Conservation (phyloP, 2,329 filamentous ascomycete species). For the Escovopsis sp. region DNA sequence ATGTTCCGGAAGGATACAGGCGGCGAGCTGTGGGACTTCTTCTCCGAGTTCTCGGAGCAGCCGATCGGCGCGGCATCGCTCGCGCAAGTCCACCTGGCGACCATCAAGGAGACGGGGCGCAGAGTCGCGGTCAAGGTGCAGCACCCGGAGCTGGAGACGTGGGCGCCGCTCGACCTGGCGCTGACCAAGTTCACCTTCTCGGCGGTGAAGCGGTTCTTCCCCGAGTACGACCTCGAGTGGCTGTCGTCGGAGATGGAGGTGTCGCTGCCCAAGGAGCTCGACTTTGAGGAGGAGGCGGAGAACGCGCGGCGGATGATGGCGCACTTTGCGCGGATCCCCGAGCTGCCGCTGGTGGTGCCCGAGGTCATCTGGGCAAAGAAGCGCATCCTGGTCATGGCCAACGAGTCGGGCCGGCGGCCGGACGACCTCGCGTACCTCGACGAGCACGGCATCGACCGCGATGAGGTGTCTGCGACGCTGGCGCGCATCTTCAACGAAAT, state of each 20-base stretch:
- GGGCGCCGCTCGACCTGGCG: slow-evolving; percentile 74
- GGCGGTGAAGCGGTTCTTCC: slow-evolving; percentile 83
- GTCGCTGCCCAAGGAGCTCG: slow-evolving; percentile 79
- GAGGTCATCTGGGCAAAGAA: slow-evolving; percentile 79
- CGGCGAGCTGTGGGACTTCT: slow-evolving; percentile 62
- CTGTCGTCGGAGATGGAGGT: slow-evolving; percentile 83
- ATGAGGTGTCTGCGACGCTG: slow-evolving; percentile 85
- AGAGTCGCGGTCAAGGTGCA: slow-evolving; percentile 94
- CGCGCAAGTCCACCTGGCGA: slow-evolving; percentile 86
- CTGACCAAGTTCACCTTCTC: slow-evolving; percentile 82
- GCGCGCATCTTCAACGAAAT: slow-evolving; percentile 97
- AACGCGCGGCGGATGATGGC: slow-evolving; percentile 69
- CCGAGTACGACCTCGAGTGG: slow-evolving; percentile 96
- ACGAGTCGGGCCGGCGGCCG: slow-evolving; percentile 68
- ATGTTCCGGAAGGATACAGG: slow-evolving; percentile 84
- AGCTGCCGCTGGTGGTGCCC: slow-evolving; percentile 76
- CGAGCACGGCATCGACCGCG: slow-evolving; percentile 72
- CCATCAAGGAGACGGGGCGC: slow-evolving; percentile 64
- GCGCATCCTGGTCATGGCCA: slow-evolving; percentile 90
- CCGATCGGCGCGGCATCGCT: slow-evolving; percentile 90
- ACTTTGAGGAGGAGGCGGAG: slow-evolving; percentile 72
- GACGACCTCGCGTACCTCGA: slow-evolving; percentile 86
- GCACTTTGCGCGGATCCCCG: slow-evolving; percentile 62
- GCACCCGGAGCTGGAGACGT: slow-evolving; percentile 78
- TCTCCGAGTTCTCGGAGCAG: slow-evolving; percentile 64